Evolutionary conservation across 306 rosid species (phyloP), one percentile per base, ranked within the genome.

Genomic region (Sicyos edulis): DNA sequence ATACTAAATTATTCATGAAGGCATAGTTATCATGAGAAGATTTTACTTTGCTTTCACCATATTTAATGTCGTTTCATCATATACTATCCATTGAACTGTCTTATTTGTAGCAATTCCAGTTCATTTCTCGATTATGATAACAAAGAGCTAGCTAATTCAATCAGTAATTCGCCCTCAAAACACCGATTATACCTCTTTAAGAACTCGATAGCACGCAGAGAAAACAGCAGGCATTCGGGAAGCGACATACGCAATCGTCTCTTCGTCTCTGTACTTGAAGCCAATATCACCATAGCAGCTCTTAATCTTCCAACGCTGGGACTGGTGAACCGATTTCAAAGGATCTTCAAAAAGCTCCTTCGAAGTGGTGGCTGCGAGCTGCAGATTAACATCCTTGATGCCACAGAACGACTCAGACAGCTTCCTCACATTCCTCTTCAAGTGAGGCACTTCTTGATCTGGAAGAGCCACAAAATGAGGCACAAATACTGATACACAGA

Each of bases 171-270:
- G 51, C 17, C 40, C 4, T 24, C 29, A n/a, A 40, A 47, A 29
- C 14, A 34, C 15, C 54, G 13, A 19, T 8, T n/a, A 1, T 75
- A 90, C 98, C 98, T 93, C 97, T 73, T 83, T 88, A 66, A 93
- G 92, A 44, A 91, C 95, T 89, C 96, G 79, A 77, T 83, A 74
- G 77, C 99, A 93, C 20, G 97, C 91, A 79, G 95, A 93, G 87
- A 85, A 93, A 37, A 93, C 96, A 22, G 99, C 96, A 67, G 97
- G 99, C 97, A 93, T 93, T 20, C 97, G 82, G 21, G 97, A 87
- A 61, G 95, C 97, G 10, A 89, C 95, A 75, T 95, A 95, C 69
- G 99, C 92, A 68, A 76, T 57, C 22, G 99, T 87, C 87, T 95
- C 95, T 6, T 86, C 92, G 56, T 87, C 89, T 67, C 82, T 79